Percentiles rank a stretch among this genome's conserved stretches.
These are phyloP conservation scores for Colletotrichum sp. DNA, from an alignment of 2,329 filamentous ascomycete species.

Conservation along the genomic window DNA sequence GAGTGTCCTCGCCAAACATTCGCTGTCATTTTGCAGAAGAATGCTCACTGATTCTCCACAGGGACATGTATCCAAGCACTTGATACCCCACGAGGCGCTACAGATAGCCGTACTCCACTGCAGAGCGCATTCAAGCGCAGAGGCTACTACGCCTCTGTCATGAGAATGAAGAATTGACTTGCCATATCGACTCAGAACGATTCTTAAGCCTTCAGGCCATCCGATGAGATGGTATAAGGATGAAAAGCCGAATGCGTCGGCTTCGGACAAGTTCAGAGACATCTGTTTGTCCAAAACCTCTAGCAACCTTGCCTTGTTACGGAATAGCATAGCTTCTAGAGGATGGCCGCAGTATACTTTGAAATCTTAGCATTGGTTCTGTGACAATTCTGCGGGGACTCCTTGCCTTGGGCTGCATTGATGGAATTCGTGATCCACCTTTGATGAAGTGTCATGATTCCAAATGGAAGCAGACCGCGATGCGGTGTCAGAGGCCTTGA, in stretches of 20 bases:
- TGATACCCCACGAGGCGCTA: accelerated
- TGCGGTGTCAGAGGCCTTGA: no score
- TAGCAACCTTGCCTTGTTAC: neutral
- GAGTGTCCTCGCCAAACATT: neutral
- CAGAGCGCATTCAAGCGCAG: neutral
- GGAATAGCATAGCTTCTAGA: accelerated
- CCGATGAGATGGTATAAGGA: neutral
- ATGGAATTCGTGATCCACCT: accelerated
- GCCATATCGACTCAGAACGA: neutral
- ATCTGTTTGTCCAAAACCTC: accelerated
- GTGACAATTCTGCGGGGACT: accelerated
- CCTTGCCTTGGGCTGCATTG: neutral
- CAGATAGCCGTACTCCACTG: accelerated
- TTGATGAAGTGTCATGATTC: neutral
- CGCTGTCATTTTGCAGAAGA: neutral
- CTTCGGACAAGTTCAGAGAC: neutral
- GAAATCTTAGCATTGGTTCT: neutral
- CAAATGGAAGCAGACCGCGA: no score
- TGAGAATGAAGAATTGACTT: neutral
- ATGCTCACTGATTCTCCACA: neutral
- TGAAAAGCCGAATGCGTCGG: neutral
- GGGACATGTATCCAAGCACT: neutral
- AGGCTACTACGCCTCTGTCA: accelerated
- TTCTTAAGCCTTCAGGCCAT: neutral
- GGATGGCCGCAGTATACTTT: neutral